Percentiles rank a stretch among this genome's conserved stretches.
Evolutionary conservation across 345 rosid genomes (phyloP).

Genomic region (Viola odorata): DNA sequence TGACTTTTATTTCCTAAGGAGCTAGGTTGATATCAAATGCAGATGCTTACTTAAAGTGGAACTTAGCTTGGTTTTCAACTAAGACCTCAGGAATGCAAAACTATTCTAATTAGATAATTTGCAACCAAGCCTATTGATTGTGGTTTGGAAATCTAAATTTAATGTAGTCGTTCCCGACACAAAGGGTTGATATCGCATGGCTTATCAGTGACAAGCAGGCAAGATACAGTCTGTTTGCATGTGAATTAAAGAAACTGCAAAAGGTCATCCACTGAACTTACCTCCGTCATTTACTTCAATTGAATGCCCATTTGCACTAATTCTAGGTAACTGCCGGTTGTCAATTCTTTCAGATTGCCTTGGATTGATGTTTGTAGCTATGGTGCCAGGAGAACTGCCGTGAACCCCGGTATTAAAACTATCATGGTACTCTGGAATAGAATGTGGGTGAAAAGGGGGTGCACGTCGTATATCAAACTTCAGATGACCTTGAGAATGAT

Average conservation of each 20-base stretch:
- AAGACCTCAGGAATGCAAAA: too few relatives aligned
- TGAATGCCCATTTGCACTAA: conserved; percentile 40
- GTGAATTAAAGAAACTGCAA: too few relatives aligned
- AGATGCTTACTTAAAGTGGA: too few relatives aligned
- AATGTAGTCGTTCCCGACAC: too few relatives aligned
- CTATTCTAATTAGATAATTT: too few relatives aligned
- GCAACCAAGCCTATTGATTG: too few relatives aligned
- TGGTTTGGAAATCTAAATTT: too few relatives aligned
- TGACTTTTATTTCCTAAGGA: too few relatives aligned
- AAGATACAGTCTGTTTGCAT: too few relatives aligned
- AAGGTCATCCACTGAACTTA: conserved; percentile 26
- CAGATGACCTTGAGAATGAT: conserved; percentile 41
- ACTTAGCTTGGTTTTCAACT: too few relatives aligned
- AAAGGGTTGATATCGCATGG: not conserved
- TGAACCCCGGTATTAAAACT: conserved; percentile 47
- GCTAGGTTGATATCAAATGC: too few relatives aligned
- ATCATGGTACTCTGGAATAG: conserved; percentile 70
- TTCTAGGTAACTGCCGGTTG: conserved; percentile 40
- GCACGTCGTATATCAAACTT: conserved; percentile 44
- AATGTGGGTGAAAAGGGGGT: conserved; percentile 62
- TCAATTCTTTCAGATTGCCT: conserved; percentile 51
- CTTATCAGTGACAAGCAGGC: not conserved
- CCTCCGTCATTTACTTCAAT: conserved; percentile 49
- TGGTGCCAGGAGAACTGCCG: conserved; percentile 38
- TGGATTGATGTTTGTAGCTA: conserved; percentile 37